Evolutionary conservation across 768 basidiomycete genomes (phyloP).

Genomic region (Kwoniella sp.): DNA sequence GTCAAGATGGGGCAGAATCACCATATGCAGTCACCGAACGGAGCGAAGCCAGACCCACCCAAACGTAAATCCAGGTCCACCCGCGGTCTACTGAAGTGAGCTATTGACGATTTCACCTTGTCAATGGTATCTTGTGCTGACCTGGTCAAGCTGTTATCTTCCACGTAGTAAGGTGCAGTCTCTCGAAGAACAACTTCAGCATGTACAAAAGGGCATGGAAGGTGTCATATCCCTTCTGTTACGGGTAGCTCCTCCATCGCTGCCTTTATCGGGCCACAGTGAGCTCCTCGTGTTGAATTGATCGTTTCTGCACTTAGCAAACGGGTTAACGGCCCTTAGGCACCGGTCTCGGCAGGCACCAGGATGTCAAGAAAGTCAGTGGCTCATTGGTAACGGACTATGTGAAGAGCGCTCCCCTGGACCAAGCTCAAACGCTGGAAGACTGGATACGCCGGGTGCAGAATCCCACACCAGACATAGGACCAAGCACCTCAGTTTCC

Average conservation of each 20-base stretch:
- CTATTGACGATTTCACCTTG: no score
- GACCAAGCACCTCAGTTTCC: background rate
- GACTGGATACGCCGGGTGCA: background rate
- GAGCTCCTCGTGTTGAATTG: background rate
- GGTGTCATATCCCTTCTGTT: slow-evolving; percentile 11
- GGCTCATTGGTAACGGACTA: background rate
- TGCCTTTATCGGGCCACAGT: background rate
- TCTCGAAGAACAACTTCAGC: slow-evolving; percentile 19
- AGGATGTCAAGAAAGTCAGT: background rate
- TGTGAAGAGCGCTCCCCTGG: background rate
- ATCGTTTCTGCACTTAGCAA: background rate
- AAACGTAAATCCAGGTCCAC: slow-evolving; percentile 13
- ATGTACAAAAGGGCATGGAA: slow-evolving; percentile 14
- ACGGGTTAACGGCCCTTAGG: no score
- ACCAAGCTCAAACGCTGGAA: background rate
- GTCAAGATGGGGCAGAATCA: background rate
- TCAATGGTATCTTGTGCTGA: no score
- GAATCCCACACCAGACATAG: background rate
- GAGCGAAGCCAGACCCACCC: background rate
- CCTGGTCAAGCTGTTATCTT: no score
- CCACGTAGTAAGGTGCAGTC: slow-evolving; percentile 14
- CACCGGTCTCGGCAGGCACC: background rate
- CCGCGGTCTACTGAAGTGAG: slow-evolving; percentile 12
- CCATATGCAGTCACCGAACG: background rate
- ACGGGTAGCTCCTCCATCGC: slow-evolving; percentile 1